Percentiles rank a stretch among this genome's conserved stretches.
phyloP scores from a whole-genome alignment of 106 monocot genomes.

The Apostasia ramifera region DNA sequence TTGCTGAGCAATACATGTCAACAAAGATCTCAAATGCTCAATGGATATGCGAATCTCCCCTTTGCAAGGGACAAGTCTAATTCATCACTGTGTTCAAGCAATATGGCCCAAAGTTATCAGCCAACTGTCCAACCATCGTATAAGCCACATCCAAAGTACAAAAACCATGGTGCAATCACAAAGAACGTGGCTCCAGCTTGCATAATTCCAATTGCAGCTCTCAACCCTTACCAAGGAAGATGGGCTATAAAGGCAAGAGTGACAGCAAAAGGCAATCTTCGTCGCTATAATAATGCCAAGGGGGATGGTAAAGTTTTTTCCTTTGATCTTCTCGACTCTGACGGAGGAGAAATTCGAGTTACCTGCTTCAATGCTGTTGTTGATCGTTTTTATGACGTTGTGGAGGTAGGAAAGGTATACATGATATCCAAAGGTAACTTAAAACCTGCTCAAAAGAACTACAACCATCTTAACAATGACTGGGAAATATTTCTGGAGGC shows the following conservation, averaged over 20 bases:
- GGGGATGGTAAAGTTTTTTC: slow-evolving; percentile 99
- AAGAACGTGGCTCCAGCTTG: slow-evolving; percentile 89
- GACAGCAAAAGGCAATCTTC: slow-evolving; percentile 75
- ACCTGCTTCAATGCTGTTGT: slow-evolving; percentile 87
- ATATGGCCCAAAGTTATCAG: slow-evolving; percentile 28
- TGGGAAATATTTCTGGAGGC: slow-evolving; percentile 91
- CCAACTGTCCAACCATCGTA: slow-evolving; percentile 78
- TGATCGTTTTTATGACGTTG: slow-evolving; percentile 68
- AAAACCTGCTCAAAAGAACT: slow-evolving; percentile 86
- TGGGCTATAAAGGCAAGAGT: slow-evolving; percentile 94
- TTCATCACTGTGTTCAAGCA: slow-evolving; percentile 16
- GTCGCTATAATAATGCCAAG: slow-evolving; percentile 75
- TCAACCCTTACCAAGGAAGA: slow-evolving; percentile 92
- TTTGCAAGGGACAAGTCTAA: slow-evolving; percentile 13
- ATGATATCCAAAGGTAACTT: slow-evolving; percentile 78
- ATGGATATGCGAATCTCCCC: slow-evolving; percentile 13
- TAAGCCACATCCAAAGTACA: slow-evolving; percentile 79
- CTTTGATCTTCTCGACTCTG: slow-evolving; percentile 96
- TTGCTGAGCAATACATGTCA: slow-evolving; percentile 8
- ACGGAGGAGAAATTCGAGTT: slow-evolving; percentile 86
- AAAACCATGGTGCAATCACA: slow-evolving; percentile 54
- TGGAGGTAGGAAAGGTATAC: slow-evolving; percentile 87
- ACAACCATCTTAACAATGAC: slow-evolving; percentile 83
- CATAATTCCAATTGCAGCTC: slow-evolving; percentile 72
- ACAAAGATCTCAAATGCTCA: slow-evolving; percentile 1